Conservation (phyloP, 1,284 basidiomycete genomes). For the Ustilago tritici region DNA sequence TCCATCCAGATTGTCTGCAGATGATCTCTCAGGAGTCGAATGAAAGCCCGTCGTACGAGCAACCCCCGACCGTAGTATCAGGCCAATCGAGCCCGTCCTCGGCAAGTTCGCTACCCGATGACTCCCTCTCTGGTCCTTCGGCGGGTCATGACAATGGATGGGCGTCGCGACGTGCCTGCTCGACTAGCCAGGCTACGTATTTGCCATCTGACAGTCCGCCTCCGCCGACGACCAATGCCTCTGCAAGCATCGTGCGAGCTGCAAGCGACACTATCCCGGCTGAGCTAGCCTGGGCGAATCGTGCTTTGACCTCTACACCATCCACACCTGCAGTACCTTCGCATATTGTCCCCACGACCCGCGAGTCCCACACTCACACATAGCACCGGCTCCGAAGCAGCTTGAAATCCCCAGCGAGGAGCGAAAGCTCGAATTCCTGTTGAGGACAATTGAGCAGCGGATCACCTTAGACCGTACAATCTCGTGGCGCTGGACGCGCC, state of each 20-base stretch:
- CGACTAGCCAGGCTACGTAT: neutral
- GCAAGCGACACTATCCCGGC: neutral
- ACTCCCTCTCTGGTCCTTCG: neutral
- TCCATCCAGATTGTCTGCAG: neutral
- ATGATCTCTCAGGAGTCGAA: neutral
- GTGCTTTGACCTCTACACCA: neutral
- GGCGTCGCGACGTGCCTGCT: neutral
- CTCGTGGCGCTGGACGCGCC: neutral
- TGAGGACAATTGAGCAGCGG: slow-evolving; percentile 12
- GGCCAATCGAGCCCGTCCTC: neutral
- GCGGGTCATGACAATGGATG: slow-evolving; percentile 11
- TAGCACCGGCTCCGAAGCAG: neutral
- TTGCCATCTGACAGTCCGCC: neutral
- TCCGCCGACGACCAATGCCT: neutral
- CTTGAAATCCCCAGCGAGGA: neutral
- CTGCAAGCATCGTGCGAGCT: neutral
- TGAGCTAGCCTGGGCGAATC: neutral
- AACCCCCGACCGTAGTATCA: neutral
- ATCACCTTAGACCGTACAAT: neutral
- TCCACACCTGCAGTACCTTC: neutral
- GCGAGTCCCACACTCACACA: neutral
- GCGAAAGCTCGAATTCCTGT: slow-evolving; percentile 17
- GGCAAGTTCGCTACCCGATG: neutral
- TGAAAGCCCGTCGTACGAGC: neutral
- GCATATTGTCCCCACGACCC: neutral